Conservation (phyloP, 2,329 filamentous ascomycete genomes). For the Trichophyton equinum region DNA sequence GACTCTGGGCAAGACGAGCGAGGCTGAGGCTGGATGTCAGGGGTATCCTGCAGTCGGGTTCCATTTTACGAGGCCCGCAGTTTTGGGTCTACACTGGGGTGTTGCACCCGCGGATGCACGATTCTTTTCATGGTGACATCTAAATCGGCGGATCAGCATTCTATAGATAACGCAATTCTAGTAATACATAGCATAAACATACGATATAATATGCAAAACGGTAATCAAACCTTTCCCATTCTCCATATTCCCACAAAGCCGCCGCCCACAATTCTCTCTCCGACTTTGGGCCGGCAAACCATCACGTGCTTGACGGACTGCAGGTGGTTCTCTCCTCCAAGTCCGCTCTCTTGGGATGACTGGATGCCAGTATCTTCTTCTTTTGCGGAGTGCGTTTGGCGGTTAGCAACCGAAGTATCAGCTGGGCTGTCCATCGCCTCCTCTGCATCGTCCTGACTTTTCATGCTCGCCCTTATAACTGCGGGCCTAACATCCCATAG, state of each 20-base stretch:
- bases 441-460: constrained; percentile 15
- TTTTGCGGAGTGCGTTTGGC: not conserved
- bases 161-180: not conserved
- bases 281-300: constrained; percentile 43
- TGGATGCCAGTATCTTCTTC: not conserved
- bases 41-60: no score
- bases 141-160: not conserved
- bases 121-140: not conserved
- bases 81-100: no score
- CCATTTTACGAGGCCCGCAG: no score
- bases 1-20: no score
- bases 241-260: constrained; percentile 42
- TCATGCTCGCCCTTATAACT: constrained; percentile 19
- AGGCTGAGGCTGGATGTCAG: no score
- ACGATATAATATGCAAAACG: not conserved
- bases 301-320: constrained; percentile 26
- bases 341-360: constrained; percentile 6
- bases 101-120: no score
- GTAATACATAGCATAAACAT: not conserved
- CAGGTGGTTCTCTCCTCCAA: constrained; percentile 7
- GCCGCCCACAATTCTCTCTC: constrained; percentile 35
- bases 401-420: not conserved
- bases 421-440: not conserved
- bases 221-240: constrained; percentile 22
- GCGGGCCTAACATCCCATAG: constrained; percentile 36